phyloP scores from a whole-genome alignment of 2,329 filamentous ascomycete genomes.

The Pestalotiopsis sp. region DNA sequence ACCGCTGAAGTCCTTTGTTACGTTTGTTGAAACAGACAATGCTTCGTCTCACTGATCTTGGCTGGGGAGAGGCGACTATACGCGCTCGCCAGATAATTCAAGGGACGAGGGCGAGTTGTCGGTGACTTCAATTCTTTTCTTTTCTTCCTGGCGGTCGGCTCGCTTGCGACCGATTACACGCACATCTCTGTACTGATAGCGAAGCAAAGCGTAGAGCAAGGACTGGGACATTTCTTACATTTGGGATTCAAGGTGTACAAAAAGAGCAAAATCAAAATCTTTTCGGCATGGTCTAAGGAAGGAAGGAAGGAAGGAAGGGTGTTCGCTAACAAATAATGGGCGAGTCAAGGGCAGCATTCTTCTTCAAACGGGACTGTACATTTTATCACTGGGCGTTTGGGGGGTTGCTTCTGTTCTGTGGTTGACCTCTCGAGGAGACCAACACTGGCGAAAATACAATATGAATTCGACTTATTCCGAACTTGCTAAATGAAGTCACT shows the following conservation, averaged over 20 bases:
- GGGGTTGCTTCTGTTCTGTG: not conserved
- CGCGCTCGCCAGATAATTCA: no score
- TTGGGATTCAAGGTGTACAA: conserved; percentile 27
- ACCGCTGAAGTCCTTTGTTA: conserved; percentile 25
- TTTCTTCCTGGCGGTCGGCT: conserved; percentile 3
- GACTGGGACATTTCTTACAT: conserved; percentile 15
- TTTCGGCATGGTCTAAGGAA: not conserved
- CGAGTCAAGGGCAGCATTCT: not conserved
- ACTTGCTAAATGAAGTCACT: not conserved
- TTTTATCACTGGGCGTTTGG: not conserved
- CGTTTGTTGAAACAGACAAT: no score
- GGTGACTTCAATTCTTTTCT: not conserved
- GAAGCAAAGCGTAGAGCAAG: conserved; percentile 11
- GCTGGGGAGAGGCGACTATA: no score
- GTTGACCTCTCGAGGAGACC: not conserved
- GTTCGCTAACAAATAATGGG: no score
- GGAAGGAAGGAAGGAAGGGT: not conserved
- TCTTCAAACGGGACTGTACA: not conserved
- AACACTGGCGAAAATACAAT: not conserved
- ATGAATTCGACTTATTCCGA: not conserved
- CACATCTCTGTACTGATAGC: conserved; percentile 27
- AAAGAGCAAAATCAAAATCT: conserved; percentile 9
- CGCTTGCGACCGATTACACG: conserved; percentile 14
- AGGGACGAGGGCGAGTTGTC: not conserved
- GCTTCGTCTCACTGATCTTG: not conserved